phyloP scores from a whole-genome alignment of 2,329 filamentous ascomycete genomes.

The Tolypocladium ovalisporum region DNA sequence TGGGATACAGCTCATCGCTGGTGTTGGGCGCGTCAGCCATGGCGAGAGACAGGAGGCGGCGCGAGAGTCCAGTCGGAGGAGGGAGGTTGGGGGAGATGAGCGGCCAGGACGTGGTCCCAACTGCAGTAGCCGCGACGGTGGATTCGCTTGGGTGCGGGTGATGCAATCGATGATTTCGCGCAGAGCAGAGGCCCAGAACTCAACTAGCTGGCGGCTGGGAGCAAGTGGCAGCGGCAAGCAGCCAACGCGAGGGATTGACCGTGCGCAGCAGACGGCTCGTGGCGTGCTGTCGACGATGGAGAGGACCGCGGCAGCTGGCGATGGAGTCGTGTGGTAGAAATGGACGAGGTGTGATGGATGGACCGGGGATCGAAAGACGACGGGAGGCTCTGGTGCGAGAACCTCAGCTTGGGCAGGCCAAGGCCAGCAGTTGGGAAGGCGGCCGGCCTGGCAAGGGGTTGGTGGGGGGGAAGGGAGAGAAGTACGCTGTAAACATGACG shows the following conservation, averaged over 20 bases:
- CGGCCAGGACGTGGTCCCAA: conserved; percentile 1
- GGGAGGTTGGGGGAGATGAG: conserved; percentile 4
- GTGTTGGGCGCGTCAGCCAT: conserved; percentile 87
- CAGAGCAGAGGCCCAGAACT: conserved; percentile 2
- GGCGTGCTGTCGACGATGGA: conserved; percentile 1
- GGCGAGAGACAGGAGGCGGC: conserved; percentile 32
- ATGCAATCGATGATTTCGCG: conserved; percentile 14
- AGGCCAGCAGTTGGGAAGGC: neutral
- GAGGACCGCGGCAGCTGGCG: neutral
- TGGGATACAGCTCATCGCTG: conserved; percentile 98
- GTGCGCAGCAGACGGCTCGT: neutral
- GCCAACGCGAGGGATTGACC: neutral
- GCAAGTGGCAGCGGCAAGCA: neutral
- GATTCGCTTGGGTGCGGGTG: conserved; percentile 15
- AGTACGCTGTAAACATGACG: neutral
- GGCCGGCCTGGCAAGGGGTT: neutral
- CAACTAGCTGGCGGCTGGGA: neutral
- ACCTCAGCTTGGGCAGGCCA: neutral
- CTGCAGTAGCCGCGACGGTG: conserved; percentile 5
- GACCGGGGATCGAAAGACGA: neutral
- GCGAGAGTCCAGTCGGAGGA: conserved; percentile 11
- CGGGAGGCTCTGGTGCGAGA: conserved; percentile 1
- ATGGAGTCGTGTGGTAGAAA: neutral
- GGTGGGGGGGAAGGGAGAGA: neutral
- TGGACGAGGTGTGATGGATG: neutral